phyloP scores from a whole-genome alignment of 225 moss, liverwort and hornwort genomes.

The Neckera pumila region DNA sequence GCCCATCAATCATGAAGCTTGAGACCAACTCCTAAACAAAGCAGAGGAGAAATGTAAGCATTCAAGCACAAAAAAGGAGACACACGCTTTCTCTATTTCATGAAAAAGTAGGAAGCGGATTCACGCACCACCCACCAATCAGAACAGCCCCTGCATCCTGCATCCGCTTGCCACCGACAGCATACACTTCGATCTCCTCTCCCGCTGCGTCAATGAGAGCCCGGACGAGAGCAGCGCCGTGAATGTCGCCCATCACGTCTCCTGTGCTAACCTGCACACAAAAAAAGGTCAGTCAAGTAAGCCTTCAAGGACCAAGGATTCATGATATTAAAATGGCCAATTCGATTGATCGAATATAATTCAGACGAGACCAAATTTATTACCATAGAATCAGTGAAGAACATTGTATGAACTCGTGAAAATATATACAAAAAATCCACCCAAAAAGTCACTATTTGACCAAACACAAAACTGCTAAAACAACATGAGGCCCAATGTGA shows the following conservation, averaged over 20 bases:
- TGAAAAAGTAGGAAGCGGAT: not conserved
- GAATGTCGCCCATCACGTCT: conserved; percentile 89
- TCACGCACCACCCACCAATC: conserved; percentile 71
- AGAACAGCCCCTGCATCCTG: conserved; percentile 62
- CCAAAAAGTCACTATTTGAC: not conserved
- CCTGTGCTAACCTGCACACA: conserved; percentile 64
- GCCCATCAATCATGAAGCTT: not conserved
- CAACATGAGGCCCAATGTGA: not conserved
- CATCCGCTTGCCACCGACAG: conserved; percentile 67
- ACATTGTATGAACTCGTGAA: not conserved
- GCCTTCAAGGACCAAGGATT: not conserved
- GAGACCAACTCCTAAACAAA: not conserved
- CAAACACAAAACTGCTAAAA: not conserved
- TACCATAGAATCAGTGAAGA: not conserved
- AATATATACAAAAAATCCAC: not conserved
- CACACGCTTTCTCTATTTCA: not conserved
- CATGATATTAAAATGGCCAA: not conserved
- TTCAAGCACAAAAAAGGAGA: not conserved
- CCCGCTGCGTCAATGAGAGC: conserved; percentile 40
- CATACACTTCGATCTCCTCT: conserved; percentile 44
- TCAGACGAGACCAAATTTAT: not conserved
- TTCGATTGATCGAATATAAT: not conserved
- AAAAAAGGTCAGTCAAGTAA: not conserved
- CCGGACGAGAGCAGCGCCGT: conserved; percentile 65
- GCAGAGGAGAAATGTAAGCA: not conserved